Percentiles rank a stretch among this genome's conserved stretches.
Evolutionary conservation across 805 yeast genomes (phyloP).

Genomic region (Candida sanyiensis): DNA sequence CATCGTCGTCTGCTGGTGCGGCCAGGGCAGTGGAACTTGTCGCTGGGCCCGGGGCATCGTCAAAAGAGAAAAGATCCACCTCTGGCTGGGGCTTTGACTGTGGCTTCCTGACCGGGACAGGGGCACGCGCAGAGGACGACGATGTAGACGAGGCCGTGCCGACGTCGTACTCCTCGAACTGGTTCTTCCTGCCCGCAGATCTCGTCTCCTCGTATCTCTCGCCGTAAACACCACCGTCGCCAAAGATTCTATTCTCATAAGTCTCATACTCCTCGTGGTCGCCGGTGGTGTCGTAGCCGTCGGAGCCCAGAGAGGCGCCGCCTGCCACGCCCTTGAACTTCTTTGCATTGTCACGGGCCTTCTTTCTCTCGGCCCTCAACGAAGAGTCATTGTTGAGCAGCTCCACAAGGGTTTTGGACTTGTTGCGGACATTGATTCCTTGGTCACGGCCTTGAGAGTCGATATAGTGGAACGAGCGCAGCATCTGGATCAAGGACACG

Average conservation of each 20-base stretch:
- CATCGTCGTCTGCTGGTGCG: conserved; percentile 39
- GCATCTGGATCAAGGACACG: conserved; percentile 73
- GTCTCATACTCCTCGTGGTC: conserved; percentile 38
- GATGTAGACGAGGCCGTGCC: conserved; percentile 23
- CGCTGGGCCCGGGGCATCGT: conserved; percentile 28
- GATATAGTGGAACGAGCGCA: conserved; percentile 87
- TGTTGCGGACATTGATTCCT: conserved; percentile 90
- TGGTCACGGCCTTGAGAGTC: conserved; percentile 94
- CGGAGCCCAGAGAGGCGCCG: conserved; percentile 34
- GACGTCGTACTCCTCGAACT: conserved; percentile 60
- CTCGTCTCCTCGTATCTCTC: conserved; percentile 58
- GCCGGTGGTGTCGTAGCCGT: conserved; percentile 19
- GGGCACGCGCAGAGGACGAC: conserved; percentile 10
- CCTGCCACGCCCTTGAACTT: conserved; percentile 81
- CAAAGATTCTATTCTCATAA: conserved; percentile 49
- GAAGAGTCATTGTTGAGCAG: conserved; percentile 70
- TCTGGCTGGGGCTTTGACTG: conserved; percentile 19
- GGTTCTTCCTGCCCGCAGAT: conserved; percentile 34
- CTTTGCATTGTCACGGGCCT: conserved; percentile 79
- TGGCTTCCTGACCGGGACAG: conserved; percentile 4
- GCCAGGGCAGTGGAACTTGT: conserved; percentile 1
- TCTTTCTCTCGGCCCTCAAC: conserved; percentile 80
- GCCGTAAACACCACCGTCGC: conserved; percentile 69
- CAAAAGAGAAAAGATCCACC: conserved; percentile 47
- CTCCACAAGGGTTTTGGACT: conserved; percentile 69